phyloP scores from a whole-genome alignment of 805 yeast species.

The Suhomyces sp. region DNA sequence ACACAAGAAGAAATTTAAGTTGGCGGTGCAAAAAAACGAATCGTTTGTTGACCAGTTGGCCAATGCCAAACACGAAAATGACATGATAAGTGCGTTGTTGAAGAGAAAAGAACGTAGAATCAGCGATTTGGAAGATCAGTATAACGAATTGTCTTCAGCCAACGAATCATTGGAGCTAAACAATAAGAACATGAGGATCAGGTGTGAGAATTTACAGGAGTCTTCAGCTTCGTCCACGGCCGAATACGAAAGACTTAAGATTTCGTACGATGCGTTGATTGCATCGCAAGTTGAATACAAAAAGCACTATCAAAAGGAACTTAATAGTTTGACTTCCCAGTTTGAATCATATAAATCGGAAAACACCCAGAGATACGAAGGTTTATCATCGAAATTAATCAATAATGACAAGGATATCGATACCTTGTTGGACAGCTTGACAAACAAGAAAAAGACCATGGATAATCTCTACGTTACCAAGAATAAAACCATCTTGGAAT shows the following conservation, averaged over 20 bases:
- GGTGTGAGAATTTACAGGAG: slow-evolving; percentile 48
- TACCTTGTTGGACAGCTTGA: slow-evolving; percentile 47
- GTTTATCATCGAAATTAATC: slow-evolving; percentile 35
- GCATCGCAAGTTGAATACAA: slow-evolving; percentile 53
- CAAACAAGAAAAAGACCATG: slow-evolving; percentile 46
- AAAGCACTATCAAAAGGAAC: slow-evolving; percentile 44
- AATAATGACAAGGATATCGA: slow-evolving; percentile 49
- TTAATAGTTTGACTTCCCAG: slow-evolving; percentile 34
- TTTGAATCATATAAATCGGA: slow-evolving; percentile 38
- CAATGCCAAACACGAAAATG: slow-evolving; percentile 73
- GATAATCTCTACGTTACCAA: slow-evolving; percentile 49
- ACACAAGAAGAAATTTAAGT: slow-evolving; percentile 51
- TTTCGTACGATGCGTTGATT: slow-evolving; percentile 56
- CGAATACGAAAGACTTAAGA: slow-evolving; percentile 55
- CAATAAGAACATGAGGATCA: slow-evolving; percentile 47
- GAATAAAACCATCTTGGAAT: slow-evolving; percentile 42
- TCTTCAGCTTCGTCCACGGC: slow-evolving; percentile 43
- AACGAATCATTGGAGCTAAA: slow-evolving; percentile 50
- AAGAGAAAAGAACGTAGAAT: slow-evolving; percentile 70
- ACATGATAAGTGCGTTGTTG: slow-evolving; percentile 64
- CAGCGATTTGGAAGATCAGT: slow-evolving; percentile 59
- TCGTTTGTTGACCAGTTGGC: slow-evolving; percentile 61
- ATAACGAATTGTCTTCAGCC: slow-evolving; percentile 44
- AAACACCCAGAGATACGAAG: slow-evolving; percentile 31
- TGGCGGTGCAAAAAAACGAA: slow-evolving; percentile 48